Base-by-base conservation (phyloP, 2,329 filamentous ascomycete genomes). In the Fusarium beomiforme region DNA sequence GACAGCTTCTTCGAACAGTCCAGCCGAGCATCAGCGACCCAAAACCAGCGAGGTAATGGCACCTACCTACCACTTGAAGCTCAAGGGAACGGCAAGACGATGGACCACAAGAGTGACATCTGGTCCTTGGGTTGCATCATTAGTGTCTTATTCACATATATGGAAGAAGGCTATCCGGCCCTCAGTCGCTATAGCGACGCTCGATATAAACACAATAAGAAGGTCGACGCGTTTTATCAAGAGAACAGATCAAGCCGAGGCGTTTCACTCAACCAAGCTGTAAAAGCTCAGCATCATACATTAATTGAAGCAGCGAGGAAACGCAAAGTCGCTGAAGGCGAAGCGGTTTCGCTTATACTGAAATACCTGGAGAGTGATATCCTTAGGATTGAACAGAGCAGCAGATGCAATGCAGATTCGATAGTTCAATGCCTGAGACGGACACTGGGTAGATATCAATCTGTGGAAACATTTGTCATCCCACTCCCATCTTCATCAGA, bases 401-500 rank as follows among this genome's bases (percentile, higher is more conserved):
- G 7, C 24, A n/a, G 43, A 3, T n/a, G 43, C 13, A 29, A 2
- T 3, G 24, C 43, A 14, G 24, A 21, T 11, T 29, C 24, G 8
- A 46, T 46, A 46, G 24, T 46, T 29, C 5, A 29, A 16, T 26
- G 17, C 19, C 8, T 46, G 8, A 19, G 12, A 21, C 14, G 14
- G 3, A n/a, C 19, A 29, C 5, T 46, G 8, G n/a, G 4, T 12
- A 29, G 2, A 1, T 29, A 16, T 11, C 24, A 29, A n/a, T 14
- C 42, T 0, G 24, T 6, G 0, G 42, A 44, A 44, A 6, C 42
- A 2, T 10, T 17, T 13, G 17, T 2, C 7, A 14, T 7, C 3
- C 2, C 42, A 9, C 3, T 2, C 10, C 5, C 5, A 2, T 0
- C 12, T 3, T 0, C 24, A 13, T 11, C 19, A n/a, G 26, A n/a